Evolutionary conservation across 306 rosid genomes (phyloP), one percentile per base, ranked within the genome.

Genomic region (Citrullus colocynthis): DNA sequence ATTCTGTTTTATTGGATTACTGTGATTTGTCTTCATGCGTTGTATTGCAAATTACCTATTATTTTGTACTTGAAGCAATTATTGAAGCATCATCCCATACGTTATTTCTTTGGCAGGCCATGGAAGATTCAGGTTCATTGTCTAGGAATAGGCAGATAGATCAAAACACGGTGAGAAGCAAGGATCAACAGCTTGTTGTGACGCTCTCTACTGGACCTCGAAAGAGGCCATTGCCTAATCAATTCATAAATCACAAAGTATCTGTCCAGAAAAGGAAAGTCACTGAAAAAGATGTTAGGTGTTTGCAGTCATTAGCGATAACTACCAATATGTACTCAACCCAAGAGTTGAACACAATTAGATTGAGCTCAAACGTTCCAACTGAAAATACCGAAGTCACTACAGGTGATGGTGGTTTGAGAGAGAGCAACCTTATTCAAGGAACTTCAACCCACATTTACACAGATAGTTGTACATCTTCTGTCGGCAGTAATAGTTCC

Each of bases 401-500:
- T 70, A 21, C 75, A 44, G 58, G 60, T 60, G 57, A 24, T 58
- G 70, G 24, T 60, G 79, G 79, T 14, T 17, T 77, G 79, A 77
- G 57, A 24, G 56, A 77, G 56, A 41, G 42, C 28, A 51, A 60
- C 51, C 58, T 20, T 36, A 28, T 59, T 77, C 58, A 57, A 41
- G 42, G 86, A 87, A 81, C 84, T 77, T 78, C 79, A 14, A 90
- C 82, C 80, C 70, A 79, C 63, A 86, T 71, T 88, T 85, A 79
- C 75, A 79, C 79, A 81, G 88, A 86, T 84, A 87, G 84, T 77
- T 87, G 74, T 85, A 42, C 84, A 61, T 90, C 88, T 82, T 95
- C 97, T 66, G 93, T 95, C 70, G 99, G 92, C 83, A 95, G 99
- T 85, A 88, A 95, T 87, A 87, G 93, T 85, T 88, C 83, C 78